Percentiles rank a stretch among this genome's conserved stretches.
Conservation (phyloP, 2,329 filamentous ascomycete species). For the Neoarthrinium moseri region DNA sequence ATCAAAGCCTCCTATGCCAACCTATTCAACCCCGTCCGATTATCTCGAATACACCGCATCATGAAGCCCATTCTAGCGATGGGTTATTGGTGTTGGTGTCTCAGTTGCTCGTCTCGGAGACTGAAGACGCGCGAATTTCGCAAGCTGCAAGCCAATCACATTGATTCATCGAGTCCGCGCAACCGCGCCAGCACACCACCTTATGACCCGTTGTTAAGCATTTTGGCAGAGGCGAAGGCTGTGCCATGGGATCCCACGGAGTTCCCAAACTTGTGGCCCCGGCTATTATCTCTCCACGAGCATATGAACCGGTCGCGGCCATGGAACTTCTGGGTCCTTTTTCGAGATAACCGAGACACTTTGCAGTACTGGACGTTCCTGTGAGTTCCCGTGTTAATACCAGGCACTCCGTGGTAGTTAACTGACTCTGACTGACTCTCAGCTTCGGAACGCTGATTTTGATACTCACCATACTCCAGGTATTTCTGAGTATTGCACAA, state of each 20-base stretch:
- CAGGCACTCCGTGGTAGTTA: too few species aligned
- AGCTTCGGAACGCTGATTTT: background rate
- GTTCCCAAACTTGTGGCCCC: background rate
- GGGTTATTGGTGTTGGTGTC: background rate
- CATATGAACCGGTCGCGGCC: background rate
- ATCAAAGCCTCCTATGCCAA: background rate
- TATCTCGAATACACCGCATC: background rate
- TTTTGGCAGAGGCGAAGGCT: background rate
- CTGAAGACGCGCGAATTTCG: background rate
- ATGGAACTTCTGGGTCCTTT: conserved; percentile 1
- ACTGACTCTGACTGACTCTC: background rate
- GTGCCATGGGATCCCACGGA: background rate
- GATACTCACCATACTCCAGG: background rate
- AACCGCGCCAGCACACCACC: background rate
- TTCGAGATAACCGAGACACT: conserved; percentile 2
- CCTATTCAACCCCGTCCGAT: background rate
- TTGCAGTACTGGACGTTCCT: conserved; percentile 2
- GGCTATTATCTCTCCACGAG: background rate
- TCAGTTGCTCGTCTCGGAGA: background rate
- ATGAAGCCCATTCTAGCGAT: background rate
- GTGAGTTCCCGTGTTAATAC: conserved; percentile 2
- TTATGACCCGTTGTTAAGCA: background rate
- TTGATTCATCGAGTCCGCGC: background rate
- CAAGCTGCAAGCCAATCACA: background rate
- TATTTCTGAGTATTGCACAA: background rate